Evolutionary conservation across 75 land plant species (phyloP).

Genomic region (Cupressus sempervirens): DNA sequence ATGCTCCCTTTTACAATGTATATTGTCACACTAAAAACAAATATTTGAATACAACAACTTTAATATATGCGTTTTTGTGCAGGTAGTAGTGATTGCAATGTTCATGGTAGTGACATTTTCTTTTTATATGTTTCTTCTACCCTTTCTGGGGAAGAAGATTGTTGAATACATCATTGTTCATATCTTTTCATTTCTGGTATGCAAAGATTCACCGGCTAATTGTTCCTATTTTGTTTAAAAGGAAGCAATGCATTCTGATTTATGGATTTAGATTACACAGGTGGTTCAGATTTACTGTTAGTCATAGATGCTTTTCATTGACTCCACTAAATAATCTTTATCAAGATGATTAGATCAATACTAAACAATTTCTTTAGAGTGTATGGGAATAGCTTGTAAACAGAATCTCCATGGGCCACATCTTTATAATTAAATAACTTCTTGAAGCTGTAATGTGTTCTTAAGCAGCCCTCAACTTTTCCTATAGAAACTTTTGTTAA

Average conservation of each 20-base stretch:
- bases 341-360: too few relatives aligned
- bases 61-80: constrained; percentile 11
- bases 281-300: not conserved
- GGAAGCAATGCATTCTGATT: not conserved
- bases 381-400: too few relatives aligned
- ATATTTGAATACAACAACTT: not conserved
- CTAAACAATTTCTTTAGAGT: too few relatives aligned
- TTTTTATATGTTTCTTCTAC: constrained; percentile 91
- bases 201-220: not conserved
- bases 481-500: too few relatives aligned
- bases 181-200: constrained; percentile 75
- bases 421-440: too few relatives aligned
- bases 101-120: constrained; percentile 86
- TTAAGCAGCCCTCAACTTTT: too few relatives aligned
- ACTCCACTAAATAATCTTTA: not conserved
- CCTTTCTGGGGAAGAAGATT: constrained; percentile 71
- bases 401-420: too few relatives aligned
- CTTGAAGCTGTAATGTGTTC: too few relatives aligned
- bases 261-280: not conserved
- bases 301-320: not conserved
- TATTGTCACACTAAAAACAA: not conserved
- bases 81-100: constrained; percentile 95
- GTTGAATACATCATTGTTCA: constrained; percentile 57
- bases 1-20: too few relatives aligned
- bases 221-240: not conserved